Base-by-base conservation (phyloP, 768 basidiomycete genomes). In the Podaxis mareebaensis region DNA sequence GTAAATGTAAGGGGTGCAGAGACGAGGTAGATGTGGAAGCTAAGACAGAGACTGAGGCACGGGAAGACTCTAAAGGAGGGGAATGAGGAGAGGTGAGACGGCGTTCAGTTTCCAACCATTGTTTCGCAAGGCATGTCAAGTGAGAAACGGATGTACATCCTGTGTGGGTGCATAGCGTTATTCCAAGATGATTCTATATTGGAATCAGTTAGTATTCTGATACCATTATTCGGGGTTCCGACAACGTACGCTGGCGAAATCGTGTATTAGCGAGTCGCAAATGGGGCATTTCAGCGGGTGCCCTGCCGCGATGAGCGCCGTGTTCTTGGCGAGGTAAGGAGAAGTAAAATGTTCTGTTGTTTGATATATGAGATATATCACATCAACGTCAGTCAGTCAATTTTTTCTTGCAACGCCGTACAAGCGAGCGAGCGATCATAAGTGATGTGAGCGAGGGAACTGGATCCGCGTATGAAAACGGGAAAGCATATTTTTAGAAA, bases 141-240 rank as follows among this genome's bases (percentile, higher is more conserved):
- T 91, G 90, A 5, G 86, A 81, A 7, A 85, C 76, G 12, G 84
- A 74, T 0, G 69, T 76, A 71, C 90, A 91, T 7, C 68, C 67
- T 3, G 71, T 61, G 20, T 76, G 66, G 6, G 89, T 83, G 70
- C 90, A 91, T 2, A 91, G 73, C 0, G 83, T 76, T 5, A 78
- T 75, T 6, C 76, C 72, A 2, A 90, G 73, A 15, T 82, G 78
- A 56, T 86, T 79, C 88, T 88, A 15, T 42, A 42, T 42, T n/a
- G n/a, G 20, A 20, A 46, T 46, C 44, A 46, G 20, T 20, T 22
- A 6, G 17, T 46, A 10, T 46, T n/a, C 20, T 46, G 44, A 22
- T 13, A 3, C 17, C 17, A n/a, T 42, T 22, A 46, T 28, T 51
- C 49, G 13, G 20, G 46, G 26, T 40, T 48, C 39, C 17, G 39